A percentile compares a stretch with the other conserved stretches of the same genome.
Evolutionary conservation across 352 stramenopile species (phyloP).

Genomic region (Globisporangium lucens): DNA sequence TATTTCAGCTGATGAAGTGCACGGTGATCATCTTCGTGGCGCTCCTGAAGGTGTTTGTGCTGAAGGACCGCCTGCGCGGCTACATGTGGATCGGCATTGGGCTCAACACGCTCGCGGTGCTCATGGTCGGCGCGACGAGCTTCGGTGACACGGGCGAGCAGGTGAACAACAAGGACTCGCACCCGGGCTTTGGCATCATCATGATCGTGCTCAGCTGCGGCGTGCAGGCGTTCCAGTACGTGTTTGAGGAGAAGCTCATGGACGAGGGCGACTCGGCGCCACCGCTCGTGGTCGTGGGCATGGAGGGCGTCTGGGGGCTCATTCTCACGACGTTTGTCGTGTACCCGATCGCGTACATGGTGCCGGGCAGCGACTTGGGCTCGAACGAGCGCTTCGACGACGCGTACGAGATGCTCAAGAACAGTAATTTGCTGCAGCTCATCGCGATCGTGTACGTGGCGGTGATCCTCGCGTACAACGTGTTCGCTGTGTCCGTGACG

Average conservation of each 20-base stretch:
- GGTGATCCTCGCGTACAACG: conserved; percentile 95
- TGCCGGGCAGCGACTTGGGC: conserved; percentile 92
- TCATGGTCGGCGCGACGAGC: conserved; percentile 93
- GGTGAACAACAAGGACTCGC: conserved; percentile 52
- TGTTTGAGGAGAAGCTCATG: conserved; percentile 98
- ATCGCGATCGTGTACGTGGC: conserved; percentile 89
- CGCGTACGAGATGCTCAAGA: conserved; percentile 64
- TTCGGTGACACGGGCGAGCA: conserved; percentile 80
- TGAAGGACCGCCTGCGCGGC: conserved; percentile 85
- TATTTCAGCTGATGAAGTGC: conserved; percentile 89
- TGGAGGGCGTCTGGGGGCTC: conserved; percentile 96
- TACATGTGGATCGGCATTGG: conserved; percentile 98
- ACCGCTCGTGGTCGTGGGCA: conserved; percentile 92
- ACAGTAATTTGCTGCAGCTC: conserved; percentile 58
- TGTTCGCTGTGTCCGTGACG: conserved; percentile 96
- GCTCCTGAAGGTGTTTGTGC: conserved; percentile 93
- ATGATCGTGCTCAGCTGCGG: conserved; percentile 95
- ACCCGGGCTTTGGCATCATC: conserved; percentile 89
- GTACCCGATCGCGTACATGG: conserved; percentile 90
- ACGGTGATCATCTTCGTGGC: conserved; percentile 97
- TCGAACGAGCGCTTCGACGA: conserved; percentile 93
- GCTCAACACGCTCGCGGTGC: conserved; percentile 92
- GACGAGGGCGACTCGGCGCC: conserved; percentile 91
- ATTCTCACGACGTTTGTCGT: conserved; percentile 91
- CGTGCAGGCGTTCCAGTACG: conserved; percentile 95